Percentiles rank a stretch among this genome's conserved stretches.
phyloP scores from a whole-genome alignment of 2,329 filamentous ascomycete genomes.

The Fusarium cicatricum region DNA sequence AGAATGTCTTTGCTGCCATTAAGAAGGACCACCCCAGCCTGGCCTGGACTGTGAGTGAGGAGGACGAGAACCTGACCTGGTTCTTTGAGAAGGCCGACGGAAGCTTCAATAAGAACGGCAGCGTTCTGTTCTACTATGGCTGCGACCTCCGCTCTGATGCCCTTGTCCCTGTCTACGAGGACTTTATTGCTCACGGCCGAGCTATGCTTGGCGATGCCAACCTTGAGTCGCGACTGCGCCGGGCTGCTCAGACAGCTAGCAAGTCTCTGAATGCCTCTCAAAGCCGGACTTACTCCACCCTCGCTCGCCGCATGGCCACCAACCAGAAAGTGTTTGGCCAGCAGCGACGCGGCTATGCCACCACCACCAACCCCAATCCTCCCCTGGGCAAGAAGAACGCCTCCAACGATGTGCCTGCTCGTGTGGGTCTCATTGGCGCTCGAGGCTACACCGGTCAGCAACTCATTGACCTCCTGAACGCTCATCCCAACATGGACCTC shows the following conservation, averaged over 20 bases:
- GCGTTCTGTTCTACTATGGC: constrained; percentile 97
- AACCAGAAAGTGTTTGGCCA: constrained; percentile 23
- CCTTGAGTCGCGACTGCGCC: constrained; percentile 83
- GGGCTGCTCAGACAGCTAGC: constrained; percentile 76
- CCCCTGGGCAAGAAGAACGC: constrained; percentile 89
- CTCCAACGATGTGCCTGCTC: constrained; percentile 79
- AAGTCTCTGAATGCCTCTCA: constrained; percentile 52
- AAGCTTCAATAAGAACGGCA: constrained; percentile 83
- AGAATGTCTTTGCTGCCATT: constrained; percentile 92
- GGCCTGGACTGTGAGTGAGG: constrained; percentile 95
- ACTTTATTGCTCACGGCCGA: constrained; percentile 83
- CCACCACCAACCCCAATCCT: constrained; percentile 74
- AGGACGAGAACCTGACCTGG: constrained; percentile 97
- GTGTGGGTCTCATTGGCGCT: constrained; percentile 87
- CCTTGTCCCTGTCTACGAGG: constrained; percentile 81
- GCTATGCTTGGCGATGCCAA: constrained; percentile 91
- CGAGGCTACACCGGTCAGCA: constrained; percentile 95
- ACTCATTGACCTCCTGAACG: constrained; percentile 85
- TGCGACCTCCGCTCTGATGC: constrained; percentile 79
- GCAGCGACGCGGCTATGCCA: constrained; percentile 33
- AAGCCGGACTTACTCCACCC: constrained; percentile 29
- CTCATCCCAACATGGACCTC: constrained; percentile 85
- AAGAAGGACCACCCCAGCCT: constrained; percentile 93
- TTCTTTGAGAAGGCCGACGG: constrained; percentile 98
- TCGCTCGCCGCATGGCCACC: background rate